Conservation (phyloP, 2,329 filamentous ascomycete genomes). For the Metarhizium robertsii region DNA sequence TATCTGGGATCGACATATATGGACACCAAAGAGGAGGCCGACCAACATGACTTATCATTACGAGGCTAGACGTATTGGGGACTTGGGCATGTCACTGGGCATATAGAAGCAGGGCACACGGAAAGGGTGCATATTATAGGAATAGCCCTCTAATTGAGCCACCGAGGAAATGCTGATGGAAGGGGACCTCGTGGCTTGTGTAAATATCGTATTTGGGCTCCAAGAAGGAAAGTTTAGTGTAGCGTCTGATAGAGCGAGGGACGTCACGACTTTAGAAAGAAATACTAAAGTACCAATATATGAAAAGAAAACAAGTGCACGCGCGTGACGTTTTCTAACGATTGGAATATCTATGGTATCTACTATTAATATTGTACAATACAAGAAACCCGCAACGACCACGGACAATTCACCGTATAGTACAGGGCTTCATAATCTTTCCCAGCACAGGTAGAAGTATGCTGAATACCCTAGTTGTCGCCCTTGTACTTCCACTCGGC, state of each 20-base stretch:
- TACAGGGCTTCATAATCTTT: background rate
- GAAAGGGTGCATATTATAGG: background rate
- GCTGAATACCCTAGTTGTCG: conserved; percentile 1
- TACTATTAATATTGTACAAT: background rate
- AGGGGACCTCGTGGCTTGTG: conserved; percentile 5
- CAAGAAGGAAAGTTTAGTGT: background rate
- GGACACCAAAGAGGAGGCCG: background rate
- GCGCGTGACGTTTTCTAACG: background rate
- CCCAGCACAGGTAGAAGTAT: background rate
- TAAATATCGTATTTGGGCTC: conserved; percentile 2
- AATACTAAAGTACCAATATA: background rate
- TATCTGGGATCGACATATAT: conserved; percentile 1
- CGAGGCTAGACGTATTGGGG: conserved; percentile 7
- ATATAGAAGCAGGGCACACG: conserved; percentile 6
- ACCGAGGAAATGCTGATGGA: background rate
- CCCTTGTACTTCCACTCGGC: conserved; percentile 45
- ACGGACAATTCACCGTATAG: background rate
- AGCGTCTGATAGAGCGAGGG: conserved; percentile 3
- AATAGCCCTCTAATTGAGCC: conserved; percentile 7
- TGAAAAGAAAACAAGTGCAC: background rate
- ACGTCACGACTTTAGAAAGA: background rate
- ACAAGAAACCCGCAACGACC: background rate
- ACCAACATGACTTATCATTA: conserved; percentile 2
- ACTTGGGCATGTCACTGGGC: conserved; percentile 6
- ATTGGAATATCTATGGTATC: conserved; percentile 1